Evolutionary conservation across 345 rosid species (phyloP).

Genomic region (Camelina laxa): DNA sequence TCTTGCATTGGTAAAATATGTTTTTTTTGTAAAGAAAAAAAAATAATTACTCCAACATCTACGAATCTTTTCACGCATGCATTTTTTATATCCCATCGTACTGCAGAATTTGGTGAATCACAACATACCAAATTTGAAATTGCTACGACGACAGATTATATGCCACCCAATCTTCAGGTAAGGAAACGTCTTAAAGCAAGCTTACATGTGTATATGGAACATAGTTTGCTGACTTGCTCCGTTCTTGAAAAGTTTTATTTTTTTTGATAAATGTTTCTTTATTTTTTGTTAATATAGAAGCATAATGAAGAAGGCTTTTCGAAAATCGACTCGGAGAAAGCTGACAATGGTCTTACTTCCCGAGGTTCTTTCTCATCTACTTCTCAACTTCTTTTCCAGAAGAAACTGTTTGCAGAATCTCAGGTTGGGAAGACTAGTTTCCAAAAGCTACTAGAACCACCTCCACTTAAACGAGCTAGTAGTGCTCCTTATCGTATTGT

Average conservation of each 20-base stretch:
- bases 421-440: conserved; percentile 86
- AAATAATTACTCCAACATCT: no score
- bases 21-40: no score
- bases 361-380: conserved; percentile 49
- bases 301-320: conserved; percentile 53
- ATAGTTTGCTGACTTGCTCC: background rate
- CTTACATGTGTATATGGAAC: conserved; percentile 6
- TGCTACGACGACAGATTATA: conserved; percentile 64
- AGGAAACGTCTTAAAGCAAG: background rate
- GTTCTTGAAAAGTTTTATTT: background rate
- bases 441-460: conserved; percentile 96
- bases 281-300: background rate
- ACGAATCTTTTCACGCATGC: background rate
- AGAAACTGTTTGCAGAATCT: conserved; percentile 80
- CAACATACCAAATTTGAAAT: conserved; percentile 76
- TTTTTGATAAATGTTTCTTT: background rate
- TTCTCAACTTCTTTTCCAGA: conserved; percentile 63
- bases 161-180: conserved; percentile 60
- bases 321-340: conserved; percentile 27
- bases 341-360: conserved; percentile 46
- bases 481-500: conserved; percentile 94
- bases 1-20: conserved; percentile 69
- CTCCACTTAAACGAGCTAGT: conserved; percentile 74
- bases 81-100: conserved; percentile 24
- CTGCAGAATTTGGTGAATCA: conserved; percentile 70